Evolutionary conservation across 805 yeast species (phyloP), one percentile per base, ranked within the genome.

Genomic region (Torulaspora franciscae): DNA sequence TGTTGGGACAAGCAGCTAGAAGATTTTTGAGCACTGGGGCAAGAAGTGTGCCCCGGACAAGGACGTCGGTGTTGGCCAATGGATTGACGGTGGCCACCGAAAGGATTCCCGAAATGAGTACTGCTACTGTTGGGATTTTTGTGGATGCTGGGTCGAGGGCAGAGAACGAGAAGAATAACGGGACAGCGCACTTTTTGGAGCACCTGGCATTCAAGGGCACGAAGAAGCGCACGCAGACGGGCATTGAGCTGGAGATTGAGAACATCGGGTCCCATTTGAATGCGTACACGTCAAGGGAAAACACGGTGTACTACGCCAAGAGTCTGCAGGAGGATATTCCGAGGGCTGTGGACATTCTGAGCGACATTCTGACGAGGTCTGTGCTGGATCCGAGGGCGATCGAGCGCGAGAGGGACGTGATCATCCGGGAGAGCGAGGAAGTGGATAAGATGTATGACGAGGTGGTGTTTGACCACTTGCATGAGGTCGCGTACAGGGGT

Each of bases 61-160:
- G 74, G 61, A 85, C 89, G 7, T 79, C 96, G 1, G 79, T 83
- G 3, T 72, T 93, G 42, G 71, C 82, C n/a, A 93, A 93, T 63
- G 99, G 99, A 2, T 68, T 93, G 35, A 91, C 97, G 0, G 96
- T 91, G 32, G 99, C 98, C 43, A 77, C 95, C 37, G 98, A 93
- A 64, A 61, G 74, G 35, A 79, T 85, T 62, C 98, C 98, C 8
- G 82, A 85, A 50, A 82, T 95, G 6, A 76, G 83, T 55, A 89
- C 97, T 35, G 98, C 99, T 49, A 93, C 99, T 1, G 96, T 93
- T 10, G 99, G 98, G 2, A 91, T 93, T 44, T 95, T 96, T 91
- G 89, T 93, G 50, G 96, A 93, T 68, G 96, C 99, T 32, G 99
- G 99, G 2, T 90, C 97, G 3, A 76, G 99, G 50, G 98, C 98